Evolutionary conservation across 306 rosid genomes (phyloP).

Genomic region (Acacia melanoxylon): DNA sequence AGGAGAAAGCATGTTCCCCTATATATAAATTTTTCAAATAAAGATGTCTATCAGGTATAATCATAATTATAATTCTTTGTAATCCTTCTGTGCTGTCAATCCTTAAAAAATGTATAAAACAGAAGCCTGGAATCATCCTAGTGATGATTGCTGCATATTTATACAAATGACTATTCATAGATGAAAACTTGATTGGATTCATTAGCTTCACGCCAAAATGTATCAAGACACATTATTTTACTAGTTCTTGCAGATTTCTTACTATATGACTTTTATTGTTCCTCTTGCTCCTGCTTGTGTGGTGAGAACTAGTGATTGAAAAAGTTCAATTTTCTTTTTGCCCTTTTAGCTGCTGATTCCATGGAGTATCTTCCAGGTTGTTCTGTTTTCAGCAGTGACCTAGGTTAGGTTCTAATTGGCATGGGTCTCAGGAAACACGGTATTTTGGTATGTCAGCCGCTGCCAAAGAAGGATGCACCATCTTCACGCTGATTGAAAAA

Average conservation of each 20-base stretch:
- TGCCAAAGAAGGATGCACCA: constrained; percentile 79
- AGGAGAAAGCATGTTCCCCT: background rate
- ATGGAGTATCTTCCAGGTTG: constrained; percentile 69
- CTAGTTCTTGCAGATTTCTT: no score
- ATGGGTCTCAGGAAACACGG: constrained; percentile 80
- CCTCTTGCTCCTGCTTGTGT: constrained; percentile 98
- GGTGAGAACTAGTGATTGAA: constrained; percentile 53
- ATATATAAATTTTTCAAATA: background rate
- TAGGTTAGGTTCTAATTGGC: constrained; percentile 79
- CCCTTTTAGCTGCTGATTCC: constrained; percentile 37
- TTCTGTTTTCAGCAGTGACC: constrained; percentile 58
- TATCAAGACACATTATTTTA: constrained; percentile 2
- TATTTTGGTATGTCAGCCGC: constrained; percentile 73
- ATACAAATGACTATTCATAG: no score
- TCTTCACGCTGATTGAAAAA: constrained; percentile 66
- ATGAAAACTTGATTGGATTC: constrained; percentile 21
- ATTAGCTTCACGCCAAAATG: constrained; percentile 19
- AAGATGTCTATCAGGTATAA: background rate
- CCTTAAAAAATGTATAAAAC: background rate
- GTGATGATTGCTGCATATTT: no score
- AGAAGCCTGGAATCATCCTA: no score
- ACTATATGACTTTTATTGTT: constrained; percentile 55
- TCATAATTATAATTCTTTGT: background rate
- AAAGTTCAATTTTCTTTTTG: background rate
- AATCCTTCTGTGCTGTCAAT: constrained; percentile 6